A percentile compares a stretch with the other conserved stretches of the same genome.
Evolutionary conservation across 2,329 filamentous ascomycete species (phyloP).

Genomic region (Colletotrichum eleusines): DNA sequence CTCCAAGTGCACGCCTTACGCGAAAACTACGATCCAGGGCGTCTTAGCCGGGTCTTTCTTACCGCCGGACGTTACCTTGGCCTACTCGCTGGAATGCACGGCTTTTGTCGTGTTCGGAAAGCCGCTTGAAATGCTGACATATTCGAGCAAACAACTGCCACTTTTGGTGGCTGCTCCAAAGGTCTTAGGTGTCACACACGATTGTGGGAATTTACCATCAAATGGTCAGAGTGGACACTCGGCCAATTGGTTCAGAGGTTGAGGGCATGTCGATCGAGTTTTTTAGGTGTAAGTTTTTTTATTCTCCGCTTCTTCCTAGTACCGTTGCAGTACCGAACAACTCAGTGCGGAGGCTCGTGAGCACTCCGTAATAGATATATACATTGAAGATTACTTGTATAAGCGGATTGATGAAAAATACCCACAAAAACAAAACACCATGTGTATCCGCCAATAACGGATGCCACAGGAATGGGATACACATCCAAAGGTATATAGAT

Average conservation of each 20-base stretch:
- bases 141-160: background rate
- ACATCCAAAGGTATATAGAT: slow-evolving; percentile 36
- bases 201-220: background rate
- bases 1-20: background rate
- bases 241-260: background rate
- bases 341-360: slow-evolving; percentile 4
- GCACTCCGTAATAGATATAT: slow-evolving; percentile 28
- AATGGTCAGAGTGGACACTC: background rate
- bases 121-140: background rate
- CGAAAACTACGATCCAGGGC: background rate
- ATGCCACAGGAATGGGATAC: slow-evolving; percentile 4
- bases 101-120: background rate
- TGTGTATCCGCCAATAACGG: slow-evolving; percentile 13
- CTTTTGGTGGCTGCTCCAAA: background rate
- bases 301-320: background rate
- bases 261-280: background rate
- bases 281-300: slow-evolving; percentile 3
- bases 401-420: slow-evolving; percentile 6
- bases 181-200: background rate
- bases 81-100: background rate
- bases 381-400: slow-evolving; percentile 39
- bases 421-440: slow-evolving; percentile 37
- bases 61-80: background rate
- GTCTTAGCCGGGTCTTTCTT: background rate
- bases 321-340: background rate